Evolutionary conservation across 2,329 filamentous ascomycete species (phyloP), one percentile per base, ranked within the genome.

Genomic region (Aspergillus proliferans): DNA sequence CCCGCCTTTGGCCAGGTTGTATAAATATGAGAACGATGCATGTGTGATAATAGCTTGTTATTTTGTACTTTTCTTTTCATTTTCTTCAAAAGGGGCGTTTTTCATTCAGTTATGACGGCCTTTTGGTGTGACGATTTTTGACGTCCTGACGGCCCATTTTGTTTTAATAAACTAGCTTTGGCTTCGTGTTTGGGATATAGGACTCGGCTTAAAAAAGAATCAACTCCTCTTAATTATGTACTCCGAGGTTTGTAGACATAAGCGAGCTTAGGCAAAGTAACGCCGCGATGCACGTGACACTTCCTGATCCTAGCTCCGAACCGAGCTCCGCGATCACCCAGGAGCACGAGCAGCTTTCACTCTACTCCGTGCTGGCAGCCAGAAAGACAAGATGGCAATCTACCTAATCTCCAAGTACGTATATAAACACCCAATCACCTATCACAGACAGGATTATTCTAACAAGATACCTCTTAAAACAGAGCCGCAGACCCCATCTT

Each of bases 1-100:
- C 93, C 93, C 46, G 86, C 90, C 36, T 97, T 97, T 71, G 88
- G 82, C 64, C 82, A 83, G 70, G 68, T 84, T 51, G 72, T 83
- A 68, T 83, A 77, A 49, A 56, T 48, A 49, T 47, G 14, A 49
- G 22, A 49, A 18, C 9, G 43, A 41, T 48, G 52, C 51, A 49
- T 46, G 19, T 38, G 34, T 43, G 52, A 43, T 52, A 49, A 50
- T 49, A 51, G 52, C 49, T 48, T 45, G 41, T 51, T 52, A 50
- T 43, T 48, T 51, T 36, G 21, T 10, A 24, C 6, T 9, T 50
- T 50, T 33, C 47, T 30, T 46, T 5, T 42, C 22, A 22, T 22
- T 33, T 50, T 50, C 45, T 38, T 47, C 10, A 30, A 30, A 30
- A 30, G 9, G 10, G 26, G 47, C 52, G 47, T 40, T 38, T 7